phyloP scores from a whole-genome alignment of 441 rosid genomes.

The Pelargonium myrrhifolium region DNA sequence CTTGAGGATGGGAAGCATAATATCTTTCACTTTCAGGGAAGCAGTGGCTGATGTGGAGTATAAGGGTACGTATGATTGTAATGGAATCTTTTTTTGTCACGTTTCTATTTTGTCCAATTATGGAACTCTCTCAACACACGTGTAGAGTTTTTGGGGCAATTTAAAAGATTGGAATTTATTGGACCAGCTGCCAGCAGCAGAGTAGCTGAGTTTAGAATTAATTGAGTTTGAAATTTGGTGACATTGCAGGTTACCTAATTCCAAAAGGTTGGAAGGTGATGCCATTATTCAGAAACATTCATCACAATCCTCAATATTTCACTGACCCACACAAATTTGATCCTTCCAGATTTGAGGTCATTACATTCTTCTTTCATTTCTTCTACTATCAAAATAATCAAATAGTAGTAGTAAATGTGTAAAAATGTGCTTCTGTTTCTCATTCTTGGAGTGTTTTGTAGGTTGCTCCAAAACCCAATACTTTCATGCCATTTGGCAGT shows the following conservation, averaged over 20 bases:
- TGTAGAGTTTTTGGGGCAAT: too few species aligned
- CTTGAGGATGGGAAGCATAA: slow-evolving; percentile 62
- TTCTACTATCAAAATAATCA: too few species aligned
- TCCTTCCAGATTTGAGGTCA: slow-evolving; percentile 74
- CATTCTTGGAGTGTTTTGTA: slow-evolving; percentile 8
- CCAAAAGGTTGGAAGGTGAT: slow-evolving; percentile 83
- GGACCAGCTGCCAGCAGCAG: too few species aligned
- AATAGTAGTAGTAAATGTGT: too few species aligned
- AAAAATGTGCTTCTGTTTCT: neutral
- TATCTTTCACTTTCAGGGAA: slow-evolving; percentile 69
- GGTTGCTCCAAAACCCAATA: slow-evolving; percentile 56
- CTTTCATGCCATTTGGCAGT: slow-evolving; percentile 67
- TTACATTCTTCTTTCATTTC: too few species aligned
- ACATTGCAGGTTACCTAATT: too few species aligned
- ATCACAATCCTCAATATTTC: slow-evolving; percentile 55
- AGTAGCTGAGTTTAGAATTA: too few species aligned
- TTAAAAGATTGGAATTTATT: too few species aligned
- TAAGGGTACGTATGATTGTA: slow-evolving; percentile 42
- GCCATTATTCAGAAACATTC: slow-evolving; percentile 70
- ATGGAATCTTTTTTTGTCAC: too few species aligned
- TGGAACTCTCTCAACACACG: neutral
- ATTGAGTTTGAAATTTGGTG: too few species aligned
- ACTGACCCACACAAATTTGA: slow-evolving; percentile 63
- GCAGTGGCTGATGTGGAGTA: slow-evolving; percentile 68
- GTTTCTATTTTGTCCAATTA: too few species aligned